Conservation (phyloP, 1,284 basidiomycete genomes). For the Vanrija humicola region DNA sequence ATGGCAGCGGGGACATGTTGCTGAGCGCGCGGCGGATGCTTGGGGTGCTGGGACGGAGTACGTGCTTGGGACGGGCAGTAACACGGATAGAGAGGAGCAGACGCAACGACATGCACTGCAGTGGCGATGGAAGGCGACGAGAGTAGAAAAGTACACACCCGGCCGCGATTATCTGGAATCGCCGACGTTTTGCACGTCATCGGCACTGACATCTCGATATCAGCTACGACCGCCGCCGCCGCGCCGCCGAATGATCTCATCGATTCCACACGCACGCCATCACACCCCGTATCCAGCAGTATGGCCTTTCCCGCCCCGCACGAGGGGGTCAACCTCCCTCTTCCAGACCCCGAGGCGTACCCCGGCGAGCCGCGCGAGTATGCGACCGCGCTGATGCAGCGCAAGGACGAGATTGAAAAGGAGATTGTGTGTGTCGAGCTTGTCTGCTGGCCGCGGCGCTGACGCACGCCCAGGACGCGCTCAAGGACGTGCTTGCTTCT, state of each 20-base stretch:
- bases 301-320: constrained; percentile 28
- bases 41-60: neutral
- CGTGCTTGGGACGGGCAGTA: constrained; percentile 5
- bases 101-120: neutral
- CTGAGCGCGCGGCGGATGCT: neutral
- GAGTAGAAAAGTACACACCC: no score
- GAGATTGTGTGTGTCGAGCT: constrained; percentile 34
- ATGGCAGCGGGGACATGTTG: constrained; percentile 28
- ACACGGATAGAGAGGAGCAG: neutral
- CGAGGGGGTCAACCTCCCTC: constrained; percentile 26
- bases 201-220: neutral
- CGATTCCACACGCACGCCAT: neutral
- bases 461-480: constrained; percentile 20
- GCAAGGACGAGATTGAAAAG: constrained; percentile 45
- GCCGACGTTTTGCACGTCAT: neutral
- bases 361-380: constrained; percentile 41
- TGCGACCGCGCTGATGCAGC: constrained; percentile 43
- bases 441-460: neutral
- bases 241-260: neutral
- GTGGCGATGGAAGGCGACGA: neutral
- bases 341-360: constrained; percentile 43
- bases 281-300: neutral
- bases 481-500: constrained; percentile 36
- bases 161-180: constrained; percentile 10
- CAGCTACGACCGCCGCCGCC: no score